These are phyloP conservation scores for Medicago truncatula DNA, from an alignment of 306 rosid species.

Conservation along the genomic window DNA sequence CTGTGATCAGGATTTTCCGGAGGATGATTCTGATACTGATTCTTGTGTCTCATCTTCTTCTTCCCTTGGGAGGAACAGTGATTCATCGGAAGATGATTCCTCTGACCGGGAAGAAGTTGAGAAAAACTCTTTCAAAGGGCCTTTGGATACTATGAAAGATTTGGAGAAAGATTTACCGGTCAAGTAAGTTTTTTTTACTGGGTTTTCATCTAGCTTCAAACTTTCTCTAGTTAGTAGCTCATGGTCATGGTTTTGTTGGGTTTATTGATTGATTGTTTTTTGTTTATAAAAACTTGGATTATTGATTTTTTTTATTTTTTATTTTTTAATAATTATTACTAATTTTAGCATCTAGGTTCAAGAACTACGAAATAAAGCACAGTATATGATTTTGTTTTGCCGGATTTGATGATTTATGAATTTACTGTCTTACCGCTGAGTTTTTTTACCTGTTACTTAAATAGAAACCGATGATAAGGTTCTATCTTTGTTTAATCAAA, in stretches of 20 bases:
- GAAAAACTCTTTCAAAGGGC: constrained; percentile 68
- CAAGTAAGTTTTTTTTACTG: constrained; percentile 53
- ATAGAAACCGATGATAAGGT: neutral
- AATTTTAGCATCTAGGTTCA: neutral
- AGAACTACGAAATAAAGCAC: neutral
- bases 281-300: neutral
- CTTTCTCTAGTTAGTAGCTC: neutral
- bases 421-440: constrained; percentile 28
- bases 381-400: neutral
- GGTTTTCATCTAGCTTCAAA: constrained; percentile 20
- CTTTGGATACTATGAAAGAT: constrained; percentile 66
- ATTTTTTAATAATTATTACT: too few relatives aligned
- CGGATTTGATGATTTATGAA: neutral
- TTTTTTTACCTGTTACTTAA: neutral
- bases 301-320: neutral
- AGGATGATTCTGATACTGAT: constrained; percentile 59
- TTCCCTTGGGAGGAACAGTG: constrained; percentile 71
- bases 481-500: neutral
- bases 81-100: constrained; percentile 50
- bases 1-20: constrained; percentile 52
- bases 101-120: constrained; percentile 64
- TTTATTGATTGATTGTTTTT: too few relatives aligned
- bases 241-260: neutral
- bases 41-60: constrained; percentile 69
- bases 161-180: constrained; percentile 71